A percentile compares a stretch with the other conserved stretches of the same genome.
Evolutionary conservation across 2,329 filamentous ascomycete species (phyloP).

Genomic region (Phialocephala sp.): DNA sequence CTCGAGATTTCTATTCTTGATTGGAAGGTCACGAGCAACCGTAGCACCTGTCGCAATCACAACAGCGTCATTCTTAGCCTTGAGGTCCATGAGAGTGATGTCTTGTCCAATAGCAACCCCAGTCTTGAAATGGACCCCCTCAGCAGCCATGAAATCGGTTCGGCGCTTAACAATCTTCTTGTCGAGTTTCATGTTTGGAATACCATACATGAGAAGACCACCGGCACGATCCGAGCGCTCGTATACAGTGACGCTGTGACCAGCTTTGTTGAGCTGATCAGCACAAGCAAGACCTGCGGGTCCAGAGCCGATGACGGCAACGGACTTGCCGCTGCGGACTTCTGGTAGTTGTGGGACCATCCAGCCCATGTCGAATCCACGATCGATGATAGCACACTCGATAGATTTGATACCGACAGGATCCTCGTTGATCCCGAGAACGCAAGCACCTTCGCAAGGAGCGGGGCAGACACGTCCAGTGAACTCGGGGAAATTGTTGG

Average conservation of each 20-base stretch:
- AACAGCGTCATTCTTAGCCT: constrained; percentile 78
- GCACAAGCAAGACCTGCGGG: constrained; percentile 88
- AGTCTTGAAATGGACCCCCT: constrained; percentile 84
- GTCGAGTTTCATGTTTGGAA: constrained; percentile 99
- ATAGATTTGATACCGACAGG: constrained; percentile 98
- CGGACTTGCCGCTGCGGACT: constrained; percentile 82
- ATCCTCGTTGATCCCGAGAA: constrained; percentile 95
- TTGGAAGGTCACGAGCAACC: constrained; percentile 89
- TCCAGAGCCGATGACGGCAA: constrained; percentile 90
- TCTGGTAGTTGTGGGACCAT: constrained; percentile 84
- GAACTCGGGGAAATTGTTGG: constrained; percentile 98
- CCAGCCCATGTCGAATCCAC: constrained; percentile 98
- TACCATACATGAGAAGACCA: constrained; percentile 96
- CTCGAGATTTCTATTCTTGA: constrained; percentile 84
- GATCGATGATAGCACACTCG: constrained; percentile 96
- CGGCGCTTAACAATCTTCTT: constrained; percentile 96
- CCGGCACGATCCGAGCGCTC: constrained; percentile 90
- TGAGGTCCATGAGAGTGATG: constrained; percentile 72
- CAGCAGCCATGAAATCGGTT: constrained; percentile 91
- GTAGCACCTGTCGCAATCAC: constrained; percentile 92
- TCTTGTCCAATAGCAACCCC: constrained; percentile 79
- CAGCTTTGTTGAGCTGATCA: constrained; percentile 93
- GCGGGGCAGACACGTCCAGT: constrained; percentile 96
- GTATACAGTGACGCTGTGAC: constrained; percentile 87
- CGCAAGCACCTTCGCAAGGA: constrained; percentile 94